Base-by-base conservation (phyloP, 495 filamentous ascomycete genomes). In the Patellaria atrata region DNA sequence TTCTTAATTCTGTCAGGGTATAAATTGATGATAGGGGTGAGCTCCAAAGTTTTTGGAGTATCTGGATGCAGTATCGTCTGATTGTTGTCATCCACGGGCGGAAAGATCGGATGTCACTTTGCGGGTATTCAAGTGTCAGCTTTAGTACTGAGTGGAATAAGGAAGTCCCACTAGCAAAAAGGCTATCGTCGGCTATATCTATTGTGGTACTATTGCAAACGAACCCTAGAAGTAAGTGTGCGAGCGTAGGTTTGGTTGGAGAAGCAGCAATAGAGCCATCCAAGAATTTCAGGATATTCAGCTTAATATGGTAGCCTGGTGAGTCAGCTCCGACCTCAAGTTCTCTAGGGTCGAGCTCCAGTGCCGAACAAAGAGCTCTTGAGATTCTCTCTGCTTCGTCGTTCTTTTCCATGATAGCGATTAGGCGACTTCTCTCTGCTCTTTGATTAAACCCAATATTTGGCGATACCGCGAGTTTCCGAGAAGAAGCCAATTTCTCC, bases 181-280 rank as follows among this genome's bases (percentile, higher is more conserved):
- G 51, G 20, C 82, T 65, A 17, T 68, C 63, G 0, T 68, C 49
- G 27, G 73, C 58, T 16, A 89, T 57, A 31, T 68, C 70, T 12
- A 94, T 57, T n/a, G 62, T 60, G 31, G 68, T 68, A 14, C 73
- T 64, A 16, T 71, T 66, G 46, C 82, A 86, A 20, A 65, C 63
- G 51, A 99, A 94, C 0, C 89, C 89, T 14, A 99, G 77, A 13
- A 99, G 58, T 27, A 89, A 63, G 55, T 99, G 89, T 2, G 87
- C 86, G 29, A 96, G 71, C 11, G 75, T 87, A 3, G 87, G 84
- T 28, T 66, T 58, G 45, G 77, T 70, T 18, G 76, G 71, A 18
- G 75, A 70, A 12, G 75, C 68, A 25, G 63, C 65, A 6, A 99
- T 57, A 51, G 79, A 85, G 42, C 68, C 71, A 48, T 82, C 77